These are phyloP conservation scores for Colletotrichum chlorophyti DNA, from an alignment of 2,329 filamentous ascomycete genomes.

Conservation along the genomic window DNA sequence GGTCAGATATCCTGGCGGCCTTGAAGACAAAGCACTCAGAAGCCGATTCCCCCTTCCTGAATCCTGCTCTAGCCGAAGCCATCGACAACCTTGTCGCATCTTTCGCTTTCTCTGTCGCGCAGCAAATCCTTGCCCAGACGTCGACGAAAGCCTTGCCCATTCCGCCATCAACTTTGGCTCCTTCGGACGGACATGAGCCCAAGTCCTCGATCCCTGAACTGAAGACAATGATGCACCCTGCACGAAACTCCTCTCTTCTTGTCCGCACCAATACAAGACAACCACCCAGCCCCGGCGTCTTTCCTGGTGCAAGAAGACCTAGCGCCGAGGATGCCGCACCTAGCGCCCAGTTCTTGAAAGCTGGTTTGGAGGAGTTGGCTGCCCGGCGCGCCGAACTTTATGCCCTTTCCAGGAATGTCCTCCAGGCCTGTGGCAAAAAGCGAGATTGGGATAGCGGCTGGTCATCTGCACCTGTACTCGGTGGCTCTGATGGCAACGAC, in stretches of 20 bases:
- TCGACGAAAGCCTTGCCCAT: constrained; percentile 72
- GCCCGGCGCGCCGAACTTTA: constrained; percentile 84
- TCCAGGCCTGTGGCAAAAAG: constrained; percentile 76
- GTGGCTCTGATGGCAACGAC: constrained; percentile 49
- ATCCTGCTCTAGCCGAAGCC: constrained; percentile 54
- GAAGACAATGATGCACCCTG: constrained; percentile 75
- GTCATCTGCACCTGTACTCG: constrained; percentile 63
- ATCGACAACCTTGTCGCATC: constrained; percentile 79
- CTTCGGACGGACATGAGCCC: constrained; percentile 58
- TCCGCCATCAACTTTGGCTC: constrained; percentile 61
- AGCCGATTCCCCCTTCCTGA: constrained; percentile 36
- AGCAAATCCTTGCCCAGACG: constrained; percentile 80
- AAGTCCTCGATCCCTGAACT: constrained; percentile 70
- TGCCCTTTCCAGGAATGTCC: constrained; percentile 77
- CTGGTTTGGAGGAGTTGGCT: constrained; percentile 81
- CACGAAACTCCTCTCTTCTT: constrained; percentile 67
- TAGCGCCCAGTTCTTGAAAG: constrained; percentile 59
- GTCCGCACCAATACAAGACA: constrained; percentile 43
- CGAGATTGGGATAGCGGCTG: constrained; percentile 81
- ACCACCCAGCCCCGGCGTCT: constrained; percentile 58
- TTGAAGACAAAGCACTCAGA: constrained; percentile 43
- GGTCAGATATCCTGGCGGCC: constrained; percentile 76
- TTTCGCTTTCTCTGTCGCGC: constrained; percentile 78
- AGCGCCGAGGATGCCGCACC: constrained; percentile 41
- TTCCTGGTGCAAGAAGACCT: constrained; percentile 53